Evolutionary conservation across 73 alveolate genomes (phyloP), one percentile per base, ranked within the genome.

Genomic region (Tetrahymena elliotti): DNA sequence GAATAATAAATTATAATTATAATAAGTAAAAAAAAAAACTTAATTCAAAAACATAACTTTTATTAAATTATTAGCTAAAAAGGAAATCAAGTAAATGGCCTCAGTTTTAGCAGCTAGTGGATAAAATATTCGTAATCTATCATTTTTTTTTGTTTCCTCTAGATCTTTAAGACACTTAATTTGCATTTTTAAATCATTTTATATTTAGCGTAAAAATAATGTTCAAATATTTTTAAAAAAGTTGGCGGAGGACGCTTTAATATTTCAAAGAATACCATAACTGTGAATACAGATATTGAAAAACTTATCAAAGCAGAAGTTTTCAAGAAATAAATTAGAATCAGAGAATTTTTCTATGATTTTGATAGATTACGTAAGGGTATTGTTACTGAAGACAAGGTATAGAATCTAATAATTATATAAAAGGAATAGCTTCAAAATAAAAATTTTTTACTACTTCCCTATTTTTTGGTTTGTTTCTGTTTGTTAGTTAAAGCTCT

Each of bases 361-460:
- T 98, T 98, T 53, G 99, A 98, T 95, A 95, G 99, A 92, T 97
- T 98, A 24, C 95, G 99, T 94, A 98, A 98, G 96, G 99, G 99
- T 13, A 94, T 95, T 39, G 99, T 98, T 52, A 97, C 98, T 83
- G 99, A 98, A 93, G 99, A 94, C 52, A 94, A 94, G 96, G 96
- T 94, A 94, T 38, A 39, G 39, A 27, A 53, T 24, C 24, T n/a
- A 53, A 47, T 1, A 47, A 47, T 47, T 47, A 18, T 6, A 47
- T 47, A 47, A 18, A 2, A 47, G 3, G 82, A 47, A 12, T 18
- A 47, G 6, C 82, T 47, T 13, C 82, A 47, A 47, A 47, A 8
- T 0, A 47, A 27, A 27, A 68, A 3, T 68, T 68, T 68, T 27
- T 68, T 68, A 68, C 88, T 68, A 68, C 88, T 68, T 68, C 88